Base-by-base conservation (phyloP, 345 rosid species). In the Dovyalis caffra region DNA sequence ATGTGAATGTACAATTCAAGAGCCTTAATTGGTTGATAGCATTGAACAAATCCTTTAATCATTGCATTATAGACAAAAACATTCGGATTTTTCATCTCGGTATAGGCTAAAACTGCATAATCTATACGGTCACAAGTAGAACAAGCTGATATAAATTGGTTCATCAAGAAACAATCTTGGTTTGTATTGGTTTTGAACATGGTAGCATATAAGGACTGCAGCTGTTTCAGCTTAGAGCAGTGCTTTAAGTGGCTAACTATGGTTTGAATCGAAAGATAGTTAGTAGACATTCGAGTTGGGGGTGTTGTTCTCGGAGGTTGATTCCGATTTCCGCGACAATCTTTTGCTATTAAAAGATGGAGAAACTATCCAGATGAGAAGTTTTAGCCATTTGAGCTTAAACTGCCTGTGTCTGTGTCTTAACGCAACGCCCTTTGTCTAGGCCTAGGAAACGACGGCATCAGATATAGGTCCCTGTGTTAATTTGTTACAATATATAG, bases 61-160 rank as follows among this genome's bases (percentile, higher is more conserved):
- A 89, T 73, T 2, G 95, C 97, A 75, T 91, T 93, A 66, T 91
- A 90, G 33, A 90, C 93, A 67, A 85, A 91, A 34, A 76, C 89
- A 70, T 90, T 93, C 78, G 91, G 91, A 45, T 74, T 74, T 15
- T 79, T 78, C 83, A 89, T 77, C 62, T 81, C 85, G 81, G 78
- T 64, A 76, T 88, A 85, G 58, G 88, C 86, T 65, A 72, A 70
- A 81, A 87, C 64, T 0, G 88, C 88, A 68, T 83, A 86, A 66
- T 87, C 83, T 28, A 83, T 29, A 58, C 78, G 78, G 23, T 73
- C 34, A 29, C 78, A 75, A 58, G 82, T 28, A 28, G 87, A 69
- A 75, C 88, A 87, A 4, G 87, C 84, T 51, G 86, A 79, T 73
- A 90, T 79, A 82, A 91, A 88, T 74, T 93, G 97, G 85, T 91